Evolutionary conservation across 306 rosid species (phyloP).

Genomic region (Begonia peltatifolia): DNA sequence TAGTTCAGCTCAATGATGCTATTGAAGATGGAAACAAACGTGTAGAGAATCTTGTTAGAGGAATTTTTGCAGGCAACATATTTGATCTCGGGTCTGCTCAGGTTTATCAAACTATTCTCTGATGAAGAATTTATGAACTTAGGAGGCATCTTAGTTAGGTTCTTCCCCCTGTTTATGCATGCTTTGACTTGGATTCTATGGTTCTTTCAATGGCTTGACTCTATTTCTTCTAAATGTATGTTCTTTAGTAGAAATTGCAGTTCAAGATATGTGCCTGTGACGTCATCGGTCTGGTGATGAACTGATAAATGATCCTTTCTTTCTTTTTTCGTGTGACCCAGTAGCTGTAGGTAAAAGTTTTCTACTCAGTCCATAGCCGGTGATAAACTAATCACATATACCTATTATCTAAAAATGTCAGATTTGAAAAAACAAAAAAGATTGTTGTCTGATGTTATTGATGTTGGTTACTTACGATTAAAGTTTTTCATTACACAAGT

Average conservation of each 20-base stretch:
- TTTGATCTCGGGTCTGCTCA: conserved; percentile 97
- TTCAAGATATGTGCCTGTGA: too few relatives aligned
- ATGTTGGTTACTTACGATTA: too few relatives aligned
- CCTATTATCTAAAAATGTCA: too few relatives aligned
- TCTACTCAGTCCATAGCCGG: not conserved
- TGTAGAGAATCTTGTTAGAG: conserved; percentile 64
- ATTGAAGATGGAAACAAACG: conserved; percentile 85
- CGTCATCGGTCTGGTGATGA: too few relatives aligned
- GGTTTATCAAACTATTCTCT: conserved; percentile 24
- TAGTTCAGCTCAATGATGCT: conserved; percentile 56
- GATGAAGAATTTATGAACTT: not conserved
- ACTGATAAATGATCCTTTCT: too few relatives aligned
- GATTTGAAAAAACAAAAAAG: too few relatives aligned
- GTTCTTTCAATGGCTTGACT: not conserved
- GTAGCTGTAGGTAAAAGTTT: not conserved
- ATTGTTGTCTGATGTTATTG: too few relatives aligned
- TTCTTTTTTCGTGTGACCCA: not conserved
- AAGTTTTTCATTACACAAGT: too few relatives aligned
- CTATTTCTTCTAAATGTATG: too few relatives aligned
- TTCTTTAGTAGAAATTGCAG: too few relatives aligned
- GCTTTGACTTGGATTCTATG: not conserved
- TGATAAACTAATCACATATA: too few relatives aligned
- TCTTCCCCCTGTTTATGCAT: not conserved
- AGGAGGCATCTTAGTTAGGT: too few relatives aligned
- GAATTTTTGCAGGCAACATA: conserved; percentile 90